Base-by-base conservation (phyloP, 2,329 filamentous ascomycete species). In the Aspergillus intermedius region DNA sequence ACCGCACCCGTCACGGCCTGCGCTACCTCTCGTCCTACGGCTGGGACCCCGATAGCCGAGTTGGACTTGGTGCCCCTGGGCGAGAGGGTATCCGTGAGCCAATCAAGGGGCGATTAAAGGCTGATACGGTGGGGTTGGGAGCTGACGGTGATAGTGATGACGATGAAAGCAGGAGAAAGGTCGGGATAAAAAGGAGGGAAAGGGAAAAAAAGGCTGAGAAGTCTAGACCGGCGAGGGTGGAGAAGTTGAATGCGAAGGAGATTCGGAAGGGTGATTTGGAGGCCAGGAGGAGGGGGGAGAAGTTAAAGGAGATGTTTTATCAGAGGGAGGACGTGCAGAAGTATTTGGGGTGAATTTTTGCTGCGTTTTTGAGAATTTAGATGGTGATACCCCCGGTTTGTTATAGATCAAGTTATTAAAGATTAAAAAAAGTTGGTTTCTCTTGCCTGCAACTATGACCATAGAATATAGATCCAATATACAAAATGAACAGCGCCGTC, bases 41-140 rank as follows among this genome's bases (percentile, higher is more conserved):
- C 39, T 84, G 79, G 74, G 77, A 83, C 57, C 78, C 79, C 0
- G 80, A 84, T 61, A 72, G 72, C 41, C 75, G 88, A 2, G 67
- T 72, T 13, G 91, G 91, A 0, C 75, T 96, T 0, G 91, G 91
- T 0, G 78, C 78, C 8, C 70, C 73, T 2, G 83, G 86, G 1
- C 65, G 66, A 12, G 80, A 86, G 55, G 91, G 91, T 3, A 84
- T 88, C 51, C 76, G 84, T 37, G 84, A 83, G 55, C 91, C 91
- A 1, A 75, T 96, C 53, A 89, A 89, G 63, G 73, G 80, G 1
- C 78, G 76, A 50, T 73, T 78, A 47, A 95, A 95, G 69, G 78
- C 83, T 40, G 82, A 91, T 62, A 89, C 79, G 3, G 72, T 86
- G 6, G 91, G 91, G 0, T 67, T 95, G 22, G 89, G 90, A 0